phyloP scores from a whole-genome alignment of 2,329 filamentous ascomycete species.

The Monosporascus ibericus region DNA sequence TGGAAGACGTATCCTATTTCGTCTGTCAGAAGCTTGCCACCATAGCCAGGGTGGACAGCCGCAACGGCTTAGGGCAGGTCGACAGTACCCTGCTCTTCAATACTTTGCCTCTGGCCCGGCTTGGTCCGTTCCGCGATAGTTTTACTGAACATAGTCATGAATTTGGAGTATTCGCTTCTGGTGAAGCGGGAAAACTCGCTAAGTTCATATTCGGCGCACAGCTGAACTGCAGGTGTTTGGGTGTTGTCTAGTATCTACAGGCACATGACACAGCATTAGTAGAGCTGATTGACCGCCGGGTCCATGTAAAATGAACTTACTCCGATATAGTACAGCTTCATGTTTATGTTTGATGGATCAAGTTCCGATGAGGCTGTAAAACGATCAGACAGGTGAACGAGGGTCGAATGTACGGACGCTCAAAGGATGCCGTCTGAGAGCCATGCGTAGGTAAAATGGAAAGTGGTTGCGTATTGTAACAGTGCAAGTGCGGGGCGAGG shows the following conservation, averaged over 20 bases:
- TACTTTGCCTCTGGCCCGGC: slow-evolving; percentile 76
- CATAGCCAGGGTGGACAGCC: too few species aligned
- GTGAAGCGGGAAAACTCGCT: slow-evolving; percentile 77
- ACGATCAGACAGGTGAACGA: too few species aligned
- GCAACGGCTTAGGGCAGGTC: too few species aligned
- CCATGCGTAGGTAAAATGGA: too few species aligned
- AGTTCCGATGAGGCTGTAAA: too few species aligned
- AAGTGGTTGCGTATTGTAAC: too few species aligned
- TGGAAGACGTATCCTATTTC: slow-evolving; percentile 64
- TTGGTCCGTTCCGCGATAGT: slow-evolving; percentile 81
- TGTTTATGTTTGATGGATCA: slow-evolving; percentile 33
- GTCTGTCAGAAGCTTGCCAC: background rate
- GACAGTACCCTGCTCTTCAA: slow-evolving; percentile 67
- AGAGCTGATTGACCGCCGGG: slow-evolving; percentile 20
- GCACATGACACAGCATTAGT: background rate
- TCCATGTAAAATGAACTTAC: slow-evolving; percentile 44
- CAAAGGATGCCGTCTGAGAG: too few species aligned
- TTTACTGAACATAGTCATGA: slow-evolving; percentile 82
- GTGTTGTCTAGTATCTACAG: slow-evolving; percentile 7
- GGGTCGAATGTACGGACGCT: too few species aligned
- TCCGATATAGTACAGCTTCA: slow-evolving; percentile 86
- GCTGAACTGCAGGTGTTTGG: slow-evolving; percentile 59
- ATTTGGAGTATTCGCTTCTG: slow-evolving; percentile 31
- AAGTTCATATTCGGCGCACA: slow-evolving; percentile 72
- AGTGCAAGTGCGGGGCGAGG: too few species aligned